phyloP scores from a whole-genome alignment of 306 rosid genomes.

The Carpinus fangiana region DNA sequence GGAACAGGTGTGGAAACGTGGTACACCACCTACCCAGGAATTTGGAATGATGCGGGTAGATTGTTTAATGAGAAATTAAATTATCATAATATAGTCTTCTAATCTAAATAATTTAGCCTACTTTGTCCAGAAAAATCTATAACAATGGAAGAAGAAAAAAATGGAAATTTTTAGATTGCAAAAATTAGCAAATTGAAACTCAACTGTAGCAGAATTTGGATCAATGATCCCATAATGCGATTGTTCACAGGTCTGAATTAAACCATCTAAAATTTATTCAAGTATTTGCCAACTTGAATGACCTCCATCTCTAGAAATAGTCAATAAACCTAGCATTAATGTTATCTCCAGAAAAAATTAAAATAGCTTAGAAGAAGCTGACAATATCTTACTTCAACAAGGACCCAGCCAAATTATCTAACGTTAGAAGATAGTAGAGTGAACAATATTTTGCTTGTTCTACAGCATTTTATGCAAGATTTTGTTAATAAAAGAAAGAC shows the following conservation, averaged over 20 bases:
- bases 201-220: background rate
- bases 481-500: background rate
- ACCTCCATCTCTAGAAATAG: constrained; percentile 12
- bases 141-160: background rate
- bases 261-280: background rate
- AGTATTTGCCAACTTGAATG: constrained; percentile 25
- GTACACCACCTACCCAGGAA: background rate
- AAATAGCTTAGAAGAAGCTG: no score
- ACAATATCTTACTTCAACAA: background rate
- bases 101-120: background rate
- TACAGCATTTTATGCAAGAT: background rate
- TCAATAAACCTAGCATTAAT: background rate
- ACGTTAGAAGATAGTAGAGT: constrained; percentile 1
- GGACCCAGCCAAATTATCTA: background rate
- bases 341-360: background rate
- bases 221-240: background rate
- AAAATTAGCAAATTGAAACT: background rate
- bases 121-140: background rate
- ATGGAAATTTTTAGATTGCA: background rate
- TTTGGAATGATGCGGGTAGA: background rate
- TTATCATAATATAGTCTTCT: background rate
- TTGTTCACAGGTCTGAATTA: background rate
- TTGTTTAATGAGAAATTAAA: background rate
- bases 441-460: background rate
- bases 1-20: background rate